Conservation (phyloP, 1,139 yeast species). For the Komagataea norvegica region DNA sequence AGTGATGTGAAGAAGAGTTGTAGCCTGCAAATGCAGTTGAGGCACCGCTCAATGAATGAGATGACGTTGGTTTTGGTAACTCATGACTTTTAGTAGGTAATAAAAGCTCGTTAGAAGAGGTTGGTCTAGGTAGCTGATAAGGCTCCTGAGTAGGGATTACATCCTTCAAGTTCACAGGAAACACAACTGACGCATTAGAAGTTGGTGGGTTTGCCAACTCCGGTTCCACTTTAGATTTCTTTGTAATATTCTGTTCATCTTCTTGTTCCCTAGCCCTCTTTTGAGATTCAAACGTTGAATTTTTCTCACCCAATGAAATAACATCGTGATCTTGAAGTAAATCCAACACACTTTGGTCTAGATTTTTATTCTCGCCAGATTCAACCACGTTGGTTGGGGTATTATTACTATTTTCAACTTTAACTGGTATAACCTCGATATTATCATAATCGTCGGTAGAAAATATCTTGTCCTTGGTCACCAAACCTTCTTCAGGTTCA, state of each 20-base stretch:
- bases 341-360: slow-evolving; percentile 10
- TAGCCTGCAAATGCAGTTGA: not conserved
- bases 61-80: not conserved
- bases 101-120: not conserved
- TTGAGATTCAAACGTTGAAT: too few relatives aligned
- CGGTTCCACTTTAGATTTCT: not conserved
- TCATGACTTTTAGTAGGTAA: not conserved
- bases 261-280: not conserved
- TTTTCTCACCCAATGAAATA: too few relatives aligned
- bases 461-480: not conserved
- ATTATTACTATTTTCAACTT: too few relatives aligned
- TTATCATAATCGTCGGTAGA: not conserved
- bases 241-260: not conserved
- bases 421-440: not conserved
- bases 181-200: not conserved
- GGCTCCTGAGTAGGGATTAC: too few relatives aligned
- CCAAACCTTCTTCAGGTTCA: slow-evolving; percentile 8
- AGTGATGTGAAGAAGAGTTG: too few relatives aligned
- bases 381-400: not conserved
- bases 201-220: not conserved
- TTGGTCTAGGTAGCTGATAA: not conserved
- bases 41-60: not conserved
- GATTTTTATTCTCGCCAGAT: slow-evolving; percentile 3
- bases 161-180: not conserved
- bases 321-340: slow-evolving; percentile 9